A percentile compares a stretch with the other conserved stretches of the same genome.
Conservation (phyloP, 805 yeast genomes). For the Blastobotrys chiropterorum region DNA sequence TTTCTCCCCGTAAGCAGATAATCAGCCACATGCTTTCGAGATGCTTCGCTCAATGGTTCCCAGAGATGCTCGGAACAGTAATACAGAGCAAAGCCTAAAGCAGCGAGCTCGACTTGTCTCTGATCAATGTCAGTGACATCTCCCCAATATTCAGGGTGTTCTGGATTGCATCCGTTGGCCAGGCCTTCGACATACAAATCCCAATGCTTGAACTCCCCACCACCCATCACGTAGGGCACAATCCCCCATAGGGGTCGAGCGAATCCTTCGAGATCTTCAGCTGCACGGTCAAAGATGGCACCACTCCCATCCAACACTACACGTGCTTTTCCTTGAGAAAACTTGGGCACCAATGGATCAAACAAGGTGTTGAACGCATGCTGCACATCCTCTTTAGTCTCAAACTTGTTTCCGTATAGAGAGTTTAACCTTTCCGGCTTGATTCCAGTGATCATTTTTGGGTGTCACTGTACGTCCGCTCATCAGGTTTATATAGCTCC, state of each 20-base stretch:
- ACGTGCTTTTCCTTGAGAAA: slow-evolving; percentile 15
- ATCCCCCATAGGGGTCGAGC: slow-evolving; percentile 31
- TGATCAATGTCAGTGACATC: slow-evolving; percentile 18
- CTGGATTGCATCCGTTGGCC: slow-evolving; percentile 27
- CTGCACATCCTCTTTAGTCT: slow-evolving; percentile 12
- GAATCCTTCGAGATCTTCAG: slow-evolving; percentile 29
- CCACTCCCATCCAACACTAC: slow-evolving; percentile 22
- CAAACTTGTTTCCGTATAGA: slow-evolving; percentile 11
- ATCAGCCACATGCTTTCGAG: slow-evolving; percentile 18
- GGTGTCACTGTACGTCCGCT: neutral
- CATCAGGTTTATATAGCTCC: neutral
- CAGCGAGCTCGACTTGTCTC: slow-evolving; percentile 29
- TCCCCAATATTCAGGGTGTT: slow-evolving; percentile 29
- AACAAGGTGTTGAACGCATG: slow-evolving; percentile 12
- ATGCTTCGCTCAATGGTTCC: slow-evolving; percentile 24
- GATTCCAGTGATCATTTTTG: neutral
- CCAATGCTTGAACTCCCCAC: slow-evolving; percentile 23
- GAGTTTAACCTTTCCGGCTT: slow-evolving; percentile 9
- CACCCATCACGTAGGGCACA: slow-evolving; percentile 26
- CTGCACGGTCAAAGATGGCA: slow-evolving; percentile 24
- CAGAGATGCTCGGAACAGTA: slow-evolving; percentile 25
- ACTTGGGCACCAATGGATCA: slow-evolving; percentile 15
- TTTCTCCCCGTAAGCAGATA: slow-evolving; percentile 21
- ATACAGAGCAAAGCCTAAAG: slow-evolving; percentile 26
- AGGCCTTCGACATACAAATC: slow-evolving; percentile 25